Evolutionary conservation across 1,284 basidiomycete genomes (phyloP).

Genomic region (Microbotryomycetes sp.): DNA sequence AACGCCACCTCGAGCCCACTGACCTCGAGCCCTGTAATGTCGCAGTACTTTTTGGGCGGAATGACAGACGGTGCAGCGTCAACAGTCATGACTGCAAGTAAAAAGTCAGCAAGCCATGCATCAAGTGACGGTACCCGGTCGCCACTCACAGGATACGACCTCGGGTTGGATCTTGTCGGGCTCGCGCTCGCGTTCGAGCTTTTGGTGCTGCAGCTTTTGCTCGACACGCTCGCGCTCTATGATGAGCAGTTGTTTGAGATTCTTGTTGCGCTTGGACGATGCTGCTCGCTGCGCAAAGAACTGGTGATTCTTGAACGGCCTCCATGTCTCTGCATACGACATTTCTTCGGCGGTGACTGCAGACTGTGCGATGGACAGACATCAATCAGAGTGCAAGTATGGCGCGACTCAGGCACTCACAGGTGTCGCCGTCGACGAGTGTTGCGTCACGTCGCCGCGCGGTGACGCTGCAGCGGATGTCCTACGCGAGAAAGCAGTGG

Average conservation of each 20-base stretch:
- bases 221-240: slow-evolving; percentile 32
- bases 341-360: slow-evolving; percentile 18
- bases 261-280: slow-evolving; percentile 27
- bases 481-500: no score
- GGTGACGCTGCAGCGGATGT: no score
- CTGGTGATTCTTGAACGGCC: slow-evolving; percentile 33
- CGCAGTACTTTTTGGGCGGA: slow-evolving; percentile 47
- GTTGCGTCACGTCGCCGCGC: no score
- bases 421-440: no score
- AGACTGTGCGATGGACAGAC: slow-evolving; percentile 4
- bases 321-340: slow-evolving; percentile 24
- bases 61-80: slow-evolving; percentile 34
- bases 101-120: no score
- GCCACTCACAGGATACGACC: neutral
- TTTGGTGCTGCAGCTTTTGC: slow-evolving; percentile 4
- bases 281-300: slow-evolving; percentile 17
- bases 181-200: slow-evolving; percentile 2
- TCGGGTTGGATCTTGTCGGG: neutral
- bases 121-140: no score
- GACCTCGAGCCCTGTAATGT: slow-evolving; percentile 46
- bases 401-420: no score
- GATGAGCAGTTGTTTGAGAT: slow-evolving; percentile 35
- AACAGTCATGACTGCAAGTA: slow-evolving; percentile 14
- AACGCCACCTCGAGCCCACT: neutral
- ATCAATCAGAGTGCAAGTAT: neutral